These are phyloP conservation scores for Nakazawaea pomicola DNA, from an alignment of 805 yeast genomes.

Conservation along the genomic window DNA sequence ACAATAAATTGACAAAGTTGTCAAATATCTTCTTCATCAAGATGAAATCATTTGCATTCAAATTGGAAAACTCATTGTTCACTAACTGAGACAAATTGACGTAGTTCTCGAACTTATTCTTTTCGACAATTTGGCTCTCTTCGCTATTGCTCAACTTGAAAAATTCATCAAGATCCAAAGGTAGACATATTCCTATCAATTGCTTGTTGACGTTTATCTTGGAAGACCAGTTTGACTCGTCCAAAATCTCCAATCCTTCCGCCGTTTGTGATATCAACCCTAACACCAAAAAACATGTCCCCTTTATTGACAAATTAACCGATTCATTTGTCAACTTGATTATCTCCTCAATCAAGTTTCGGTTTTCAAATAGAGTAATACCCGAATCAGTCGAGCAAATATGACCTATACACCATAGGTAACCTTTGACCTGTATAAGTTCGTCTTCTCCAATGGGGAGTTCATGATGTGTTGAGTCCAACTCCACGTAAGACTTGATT, in stretches of 20 bases:
- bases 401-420: slow-evolving; percentile 84
- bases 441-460: slow-evolving; percentile 29
- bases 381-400: slow-evolving; percentile 74
- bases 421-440: slow-evolving; percentile 54
- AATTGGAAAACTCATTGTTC: slow-evolving; percentile 5
- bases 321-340: slow-evolving; percentile 43
- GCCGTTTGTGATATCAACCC: slow-evolving; percentile 69
- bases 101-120: slow-evolving; percentile 10
- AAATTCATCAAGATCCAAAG: slow-evolving; percentile 18
- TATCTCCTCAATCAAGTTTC: slow-evolving; percentile 47
- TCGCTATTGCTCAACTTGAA: slow-evolving; percentile 14
- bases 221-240: slow-evolving; percentile 72
- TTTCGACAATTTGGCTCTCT: slow-evolving; percentile 23
- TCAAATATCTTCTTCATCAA: slow-evolving; percentile 22
- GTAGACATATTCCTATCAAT: slow-evolving; percentile 29
- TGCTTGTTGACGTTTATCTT: slow-evolving; percentile 37
- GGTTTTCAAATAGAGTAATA: slow-evolving; percentile 45
- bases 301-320: slow-evolving; percentile 56
- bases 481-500: slow-evolving; percentile 16
- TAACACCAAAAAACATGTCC: slow-evolving; percentile 71
- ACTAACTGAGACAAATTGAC: neutral
- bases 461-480: slow-evolving; percentile 15
- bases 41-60: slow-evolving; percentile 11
- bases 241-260: slow-evolving; percentile 82
- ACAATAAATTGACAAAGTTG: slow-evolving; percentile 23